Conservation (phyloP, 2,329 filamentous ascomycete genomes). For the Tolypocladium ophioglossoides region DNA sequence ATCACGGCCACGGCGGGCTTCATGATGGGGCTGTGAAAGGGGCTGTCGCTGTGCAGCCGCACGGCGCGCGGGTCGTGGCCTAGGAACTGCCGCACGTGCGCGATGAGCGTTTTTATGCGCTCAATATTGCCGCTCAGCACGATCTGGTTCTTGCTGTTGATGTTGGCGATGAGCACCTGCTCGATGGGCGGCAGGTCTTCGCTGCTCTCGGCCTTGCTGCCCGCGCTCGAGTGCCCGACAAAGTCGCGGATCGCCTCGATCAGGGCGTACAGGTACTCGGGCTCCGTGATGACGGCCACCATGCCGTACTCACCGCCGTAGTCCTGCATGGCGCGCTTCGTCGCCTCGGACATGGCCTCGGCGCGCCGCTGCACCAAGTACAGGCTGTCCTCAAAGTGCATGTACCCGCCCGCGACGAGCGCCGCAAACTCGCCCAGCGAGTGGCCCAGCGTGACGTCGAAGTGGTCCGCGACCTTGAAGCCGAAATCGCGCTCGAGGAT, state of each 20-base stretch:
- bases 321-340: constrained; percentile 49
- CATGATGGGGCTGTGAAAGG: constrained; percentile 91
- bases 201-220: constrained; percentile 56
- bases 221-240: constrained; percentile 56
- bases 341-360: constrained; percentile 74
- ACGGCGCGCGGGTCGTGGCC: constrained; percentile 88
- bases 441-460: constrained; percentile 80
- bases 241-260: constrained; percentile 71
- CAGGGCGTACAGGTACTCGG: constrained; percentile 58
- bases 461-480: constrained; percentile 58
- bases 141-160: constrained; percentile 95
- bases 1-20: constrained; percentile 69
- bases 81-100: constrained; percentile 78
- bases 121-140: constrained; percentile 82
- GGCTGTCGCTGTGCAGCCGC: constrained; percentile 73
- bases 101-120: constrained; percentile 68
- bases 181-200: constrained; percentile 65
- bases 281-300: constrained; percentile 85
- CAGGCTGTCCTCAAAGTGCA: constrained; percentile 68
- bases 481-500: constrained; percentile 78
- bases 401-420: constrained; percentile 72
- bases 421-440: constrained; percentile 91
- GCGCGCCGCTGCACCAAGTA: constrained; percentile 67
- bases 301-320: constrained; percentile 83
- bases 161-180: constrained; percentile 83